A percentile compares a stretch with the other conserved stretches of the same genome.
Evolutionary conservation across 1,284 basidiomycete genomes (phyloP).

Genomic region (Baeospora myosura): DNA sequence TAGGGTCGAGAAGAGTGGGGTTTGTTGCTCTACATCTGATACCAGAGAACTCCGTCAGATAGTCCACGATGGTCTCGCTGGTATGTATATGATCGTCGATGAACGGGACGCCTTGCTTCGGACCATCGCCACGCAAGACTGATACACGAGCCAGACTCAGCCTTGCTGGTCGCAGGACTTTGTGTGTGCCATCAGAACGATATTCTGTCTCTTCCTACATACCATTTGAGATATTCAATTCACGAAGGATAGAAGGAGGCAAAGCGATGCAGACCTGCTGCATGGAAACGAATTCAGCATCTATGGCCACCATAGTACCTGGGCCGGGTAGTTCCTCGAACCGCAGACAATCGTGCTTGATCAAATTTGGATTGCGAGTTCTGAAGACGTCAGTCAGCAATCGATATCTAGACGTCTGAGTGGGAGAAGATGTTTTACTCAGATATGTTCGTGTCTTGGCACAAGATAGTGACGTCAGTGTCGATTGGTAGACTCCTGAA

Average conservation of each 20-base stretch:
- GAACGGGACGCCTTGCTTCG: slow-evolving; percentile 78
- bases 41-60: slow-evolving; percentile 94
- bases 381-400: slow-evolving; percentile 27
- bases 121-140: slow-evolving; percentile 82
- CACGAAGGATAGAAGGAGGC: slow-evolving; percentile 2
- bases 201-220: slow-evolving; percentile 88
- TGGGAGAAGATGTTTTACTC: slow-evolving; percentile 42
- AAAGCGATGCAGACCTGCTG: slow-evolving; percentile 78
- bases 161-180: slow-evolving; percentile 84
- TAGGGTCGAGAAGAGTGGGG: slow-evolving; percentile 1
- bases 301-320: slow-evolving; percentile 89
- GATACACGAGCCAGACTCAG: slow-evolving; percentile 93
- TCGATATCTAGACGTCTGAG: no score
- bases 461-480: slow-evolving; percentile 72
- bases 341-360: slow-evolving; percentile 73
- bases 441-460: slow-evolving; percentile 82
- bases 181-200: slow-evolving; percentile 90
- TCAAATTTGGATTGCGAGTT: slow-evolving; percentile 64
- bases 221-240: background rate
- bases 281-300: slow-evolving; percentile 96
- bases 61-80: slow-evolving; percentile 91
- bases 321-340: slow-evolving; percentile 77
- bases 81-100: slow-evolving; percentile 99
- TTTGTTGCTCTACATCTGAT: slow-evolving; percentile 66
- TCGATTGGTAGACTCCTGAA: slow-evolving; percentile 59